Percentiles rank a stretch among this genome's conserved stretches.
phyloP scores from a whole-genome alignment of 164 flowering plant species.

The Magnolia changhungtana region DNA sequence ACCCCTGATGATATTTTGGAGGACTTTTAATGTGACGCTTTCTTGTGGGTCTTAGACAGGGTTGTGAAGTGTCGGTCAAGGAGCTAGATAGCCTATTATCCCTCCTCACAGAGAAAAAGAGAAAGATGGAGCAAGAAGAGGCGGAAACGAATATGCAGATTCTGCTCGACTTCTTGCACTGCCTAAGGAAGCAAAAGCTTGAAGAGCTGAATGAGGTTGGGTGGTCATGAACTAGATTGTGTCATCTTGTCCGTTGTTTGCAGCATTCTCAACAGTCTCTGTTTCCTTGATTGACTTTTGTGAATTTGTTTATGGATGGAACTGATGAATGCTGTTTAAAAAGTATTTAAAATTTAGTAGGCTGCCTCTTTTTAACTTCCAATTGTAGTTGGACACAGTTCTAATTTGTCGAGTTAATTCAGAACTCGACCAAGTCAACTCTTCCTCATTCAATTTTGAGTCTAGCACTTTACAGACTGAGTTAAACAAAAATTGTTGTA shows the following conservation, averaged over 20 bases:
- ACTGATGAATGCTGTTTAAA: neutral
- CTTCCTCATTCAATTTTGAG: neutral
- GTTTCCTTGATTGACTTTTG: too few relatives aligned
- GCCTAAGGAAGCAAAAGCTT: constrained; percentile 73
- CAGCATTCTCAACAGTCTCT: neutral
- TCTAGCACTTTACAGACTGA: neutral
- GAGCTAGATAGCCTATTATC: constrained; percentile 72
- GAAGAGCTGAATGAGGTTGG: constrained; percentile 86
- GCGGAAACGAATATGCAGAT: constrained; percentile 90
- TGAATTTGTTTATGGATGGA: too few relatives aligned
- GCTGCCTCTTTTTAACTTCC: neutral
- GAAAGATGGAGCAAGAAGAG: constrained; percentile 96
- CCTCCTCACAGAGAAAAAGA: constrained; percentile 82
- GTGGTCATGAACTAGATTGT: neutral
- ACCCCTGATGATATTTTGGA: neutral
- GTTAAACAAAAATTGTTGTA: neutral
- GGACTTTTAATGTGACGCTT: constrained; percentile 22
- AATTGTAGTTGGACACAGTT: neutral
- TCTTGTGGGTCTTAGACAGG: constrained; percentile 61
- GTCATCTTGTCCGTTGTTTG: neutral
- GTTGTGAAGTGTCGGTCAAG: constrained; percentile 80
- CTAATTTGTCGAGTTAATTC: neutral
- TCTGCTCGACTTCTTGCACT: constrained; percentile 71
- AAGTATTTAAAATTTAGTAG: too few relatives aligned
- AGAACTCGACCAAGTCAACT: neutral